Conservation (phyloP, 257 asterid species). For the Gentiana dahurica region DNA sequence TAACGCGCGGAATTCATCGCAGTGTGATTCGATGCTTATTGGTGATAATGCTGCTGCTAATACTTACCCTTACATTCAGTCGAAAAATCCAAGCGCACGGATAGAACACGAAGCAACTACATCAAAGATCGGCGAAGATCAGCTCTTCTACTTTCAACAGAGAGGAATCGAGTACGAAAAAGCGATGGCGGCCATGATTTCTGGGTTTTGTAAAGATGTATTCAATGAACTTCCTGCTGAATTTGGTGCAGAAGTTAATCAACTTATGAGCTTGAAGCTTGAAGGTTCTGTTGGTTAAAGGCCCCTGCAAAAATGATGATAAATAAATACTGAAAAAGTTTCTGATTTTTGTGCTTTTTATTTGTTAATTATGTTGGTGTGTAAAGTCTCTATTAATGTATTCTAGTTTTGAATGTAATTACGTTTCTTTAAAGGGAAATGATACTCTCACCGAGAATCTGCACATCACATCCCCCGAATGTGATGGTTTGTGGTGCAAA, state of each 20-base stretch:
- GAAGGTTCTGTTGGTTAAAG: constrained; percentile 88
- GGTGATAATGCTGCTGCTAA: constrained; percentile 90
- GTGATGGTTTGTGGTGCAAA: no score
- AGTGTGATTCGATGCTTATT: constrained; percentile 96
- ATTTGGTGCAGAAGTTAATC: constrained; percentile 92
- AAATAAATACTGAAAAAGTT: background rate
- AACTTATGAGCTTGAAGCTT: constrained; percentile 88
- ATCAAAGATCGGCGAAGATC: constrained; percentile 92
- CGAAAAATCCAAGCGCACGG: constrained; percentile 51
- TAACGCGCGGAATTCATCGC: constrained; percentile 67
- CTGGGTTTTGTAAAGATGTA: constrained; percentile 86
- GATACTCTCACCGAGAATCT: no score
- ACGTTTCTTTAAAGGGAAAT: no score
- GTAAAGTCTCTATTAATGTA: no score
- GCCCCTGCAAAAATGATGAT: no score
- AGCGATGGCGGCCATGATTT: constrained; percentile 96
- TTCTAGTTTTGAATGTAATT: no score
- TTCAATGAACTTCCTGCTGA: constrained; percentile 91
- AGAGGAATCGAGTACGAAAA: constrained; percentile 89
- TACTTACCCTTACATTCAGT: constrained; percentile 92
- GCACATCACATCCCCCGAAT: no score
- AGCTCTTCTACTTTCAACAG: constrained; percentile 85
- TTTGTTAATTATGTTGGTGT: background rate
- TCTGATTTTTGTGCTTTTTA: background rate
- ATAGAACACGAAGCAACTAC: constrained; percentile 94